Percentiles rank a stretch among this genome's conserved stretches.
Evolutionary conservation across 2,329 filamentous ascomycete genomes (phyloP).

Genomic region (Penicillium janthinellum): DNA sequence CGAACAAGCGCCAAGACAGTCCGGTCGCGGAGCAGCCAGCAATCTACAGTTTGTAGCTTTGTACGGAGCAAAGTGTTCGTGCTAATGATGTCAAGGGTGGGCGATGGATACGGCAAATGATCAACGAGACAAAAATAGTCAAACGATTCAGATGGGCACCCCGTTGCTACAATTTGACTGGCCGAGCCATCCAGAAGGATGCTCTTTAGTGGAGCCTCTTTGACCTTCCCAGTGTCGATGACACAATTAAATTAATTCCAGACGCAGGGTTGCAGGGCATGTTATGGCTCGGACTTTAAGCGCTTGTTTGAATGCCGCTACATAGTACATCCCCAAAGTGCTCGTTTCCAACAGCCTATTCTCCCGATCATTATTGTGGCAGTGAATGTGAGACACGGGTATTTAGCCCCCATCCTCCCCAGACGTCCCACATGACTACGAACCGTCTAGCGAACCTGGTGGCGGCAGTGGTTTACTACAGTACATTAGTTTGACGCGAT

Average conservation of each 20-base stretch:
- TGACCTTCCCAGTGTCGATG: not conserved
- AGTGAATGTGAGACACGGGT: not conserved
- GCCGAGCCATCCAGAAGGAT: not conserved
- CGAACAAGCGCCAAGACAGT: not conserved
- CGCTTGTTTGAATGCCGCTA: not conserved
- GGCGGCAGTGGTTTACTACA: not conserved
- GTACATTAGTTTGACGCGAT: not conserved
- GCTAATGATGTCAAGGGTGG: not conserved
- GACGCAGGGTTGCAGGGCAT: not conserved
- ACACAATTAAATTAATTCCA: not conserved
- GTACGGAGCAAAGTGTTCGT: not conserved
- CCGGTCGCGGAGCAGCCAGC: not conserved
- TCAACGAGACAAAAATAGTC: constrained; percentile 1
- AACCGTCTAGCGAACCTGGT: not conserved
- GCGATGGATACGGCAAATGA: not conserved
- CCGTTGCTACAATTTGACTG: not conserved
- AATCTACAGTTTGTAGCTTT: too few species aligned
- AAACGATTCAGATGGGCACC: not conserved
- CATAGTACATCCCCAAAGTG: too few species aligned
- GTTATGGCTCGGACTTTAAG: not conserved
- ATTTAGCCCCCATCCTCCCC: not conserved
- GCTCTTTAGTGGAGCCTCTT: not conserved
- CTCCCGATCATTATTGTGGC: not conserved
- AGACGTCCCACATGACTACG: not conserved
- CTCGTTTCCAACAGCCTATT: not conserved